A percentile compares a stretch with the other conserved stretches of the same genome.
These are phyloP conservation scores for Zostera marina DNA, from an alignment of 116 monocot species.

Conservation along the genomic window DNA sequence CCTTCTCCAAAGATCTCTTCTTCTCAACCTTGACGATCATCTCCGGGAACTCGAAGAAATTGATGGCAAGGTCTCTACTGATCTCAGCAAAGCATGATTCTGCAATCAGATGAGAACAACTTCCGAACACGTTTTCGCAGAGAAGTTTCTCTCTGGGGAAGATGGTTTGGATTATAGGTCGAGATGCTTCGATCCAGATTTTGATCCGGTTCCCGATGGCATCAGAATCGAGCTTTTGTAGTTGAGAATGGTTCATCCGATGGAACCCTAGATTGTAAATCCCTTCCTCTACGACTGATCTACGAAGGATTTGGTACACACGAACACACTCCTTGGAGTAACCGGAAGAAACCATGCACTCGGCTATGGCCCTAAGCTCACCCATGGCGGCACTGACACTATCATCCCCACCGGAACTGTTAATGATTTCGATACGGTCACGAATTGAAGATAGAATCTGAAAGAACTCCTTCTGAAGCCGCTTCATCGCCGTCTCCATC, in stretches of 20 bases:
- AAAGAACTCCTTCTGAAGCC: slow-evolving; percentile 18
- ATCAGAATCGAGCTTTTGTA: slow-evolving; percentile 14
- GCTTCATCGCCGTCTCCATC: slow-evolving; percentile 19
- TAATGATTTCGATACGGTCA: slow-evolving; percentile 4
- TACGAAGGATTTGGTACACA: slow-evolving; percentile 22
- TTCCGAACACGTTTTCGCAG: slow-evolving; percentile 29
- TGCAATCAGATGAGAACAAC: slow-evolving; percentile 12
- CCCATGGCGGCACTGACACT: neutral
- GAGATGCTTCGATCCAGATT: neutral
- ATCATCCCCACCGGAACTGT: no score
- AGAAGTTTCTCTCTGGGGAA: slow-evolving; percentile 31
- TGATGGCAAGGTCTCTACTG: slow-evolving; percentile 16
- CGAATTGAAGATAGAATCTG: slow-evolving; percentile 14
- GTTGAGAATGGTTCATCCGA: slow-evolving; percentile 10
- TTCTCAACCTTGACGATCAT: neutral
- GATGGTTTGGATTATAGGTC: slow-evolving; percentile 16
- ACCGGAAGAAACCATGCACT: slow-evolving; percentile 42
- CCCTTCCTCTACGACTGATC: slow-evolving; percentile 23
- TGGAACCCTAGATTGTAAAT: slow-evolving; percentile 28
- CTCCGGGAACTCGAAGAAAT: slow-evolving; percentile 27
- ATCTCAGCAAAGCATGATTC: slow-evolving; percentile 34
- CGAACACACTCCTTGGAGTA: slow-evolving; percentile 43
- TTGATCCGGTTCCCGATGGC: slow-evolving; percentile 7
- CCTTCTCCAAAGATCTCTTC: neutral
- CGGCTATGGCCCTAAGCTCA: slow-evolving; percentile 26